A percentile compares a stretch with the other conserved stretches of the same genome.
These are phyloP conservation scores for Phoenix dactylifera DNA, from an alignment of 176 grass and related monocot species.

Conservation along the genomic window DNA sequence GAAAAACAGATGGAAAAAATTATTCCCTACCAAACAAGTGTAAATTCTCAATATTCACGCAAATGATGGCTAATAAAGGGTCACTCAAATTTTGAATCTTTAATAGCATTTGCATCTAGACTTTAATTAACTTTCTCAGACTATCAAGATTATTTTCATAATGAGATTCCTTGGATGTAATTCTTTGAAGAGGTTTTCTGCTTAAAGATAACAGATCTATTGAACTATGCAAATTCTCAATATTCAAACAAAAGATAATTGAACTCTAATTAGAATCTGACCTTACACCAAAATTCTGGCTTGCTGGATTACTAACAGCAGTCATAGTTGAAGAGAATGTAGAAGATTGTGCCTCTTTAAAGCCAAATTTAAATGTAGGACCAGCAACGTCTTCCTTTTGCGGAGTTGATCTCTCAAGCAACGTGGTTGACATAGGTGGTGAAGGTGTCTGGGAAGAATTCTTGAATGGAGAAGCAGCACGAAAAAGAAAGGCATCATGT, in stretches of 20 bases:
- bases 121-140: too few relatives aligned
- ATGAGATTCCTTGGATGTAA: too few relatives aligned
- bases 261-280: background rate
- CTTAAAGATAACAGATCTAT: too few relatives aligned
- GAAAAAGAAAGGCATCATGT: background rate
- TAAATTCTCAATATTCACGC: too few relatives aligned
- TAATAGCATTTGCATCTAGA: too few relatives aligned
- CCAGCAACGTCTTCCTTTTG: background rate
- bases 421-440: background rate
- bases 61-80: too few relatives aligned
- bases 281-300: background rate
- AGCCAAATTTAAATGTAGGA: slow-evolving; percentile 1
- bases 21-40: too few relatives aligned
- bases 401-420: background rate
- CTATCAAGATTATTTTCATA: too few relatives aligned
- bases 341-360: background rate
- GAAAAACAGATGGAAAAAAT: background rate
- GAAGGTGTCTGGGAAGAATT: background rate
- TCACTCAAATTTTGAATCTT: too few relatives aligned
- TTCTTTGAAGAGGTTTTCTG: too few relatives aligned
- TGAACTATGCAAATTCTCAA: too few relatives aligned
- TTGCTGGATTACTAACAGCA: background rate
- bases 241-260: too few relatives aligned
- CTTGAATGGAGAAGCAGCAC: background rate
- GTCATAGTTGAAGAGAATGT: background rate